Base-by-base conservation (phyloP, 306 rosid species). In the Lablab purpureus region DNA sequence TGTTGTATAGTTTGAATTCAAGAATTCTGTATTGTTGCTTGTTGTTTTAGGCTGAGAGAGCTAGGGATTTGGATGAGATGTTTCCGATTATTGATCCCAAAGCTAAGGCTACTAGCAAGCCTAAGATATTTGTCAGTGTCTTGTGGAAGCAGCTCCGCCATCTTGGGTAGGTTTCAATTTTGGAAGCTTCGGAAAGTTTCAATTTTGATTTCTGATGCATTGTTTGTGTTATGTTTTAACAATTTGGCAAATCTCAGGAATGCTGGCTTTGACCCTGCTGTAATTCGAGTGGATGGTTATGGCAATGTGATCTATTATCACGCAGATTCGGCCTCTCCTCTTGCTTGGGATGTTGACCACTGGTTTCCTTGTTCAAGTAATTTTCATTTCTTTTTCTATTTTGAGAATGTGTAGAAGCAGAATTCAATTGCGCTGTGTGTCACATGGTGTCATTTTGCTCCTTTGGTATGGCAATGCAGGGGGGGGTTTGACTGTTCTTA, bases 341-440 rank as follows among this genome's bases (percentile, higher is more conserved):
- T 96, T 28, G 94, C 99, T 84, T 96, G 99, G 99, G 98, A 93
- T 21, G 80, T 96, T 15, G 97, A 96, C 87, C 99, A 96, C 47
- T 96, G 98, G 97, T 96, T 96, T 88, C 99, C 99, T 75, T 87
- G 93, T 89, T 91, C 98, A 87, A 93, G 97, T 96, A 49, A 66
- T 78, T 12, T 27, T 58, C 51, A 19, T 60, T 54, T 56, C 30
- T 60, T 59, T 62, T 64, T 59, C 52, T 68, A 62, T 47, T 58
- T 14, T 27, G 12, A 27, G 52, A 25, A 56, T 73, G 56, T 70
- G 79, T 34, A 5, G 32, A 37, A 66, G 12, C 25, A 25, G 23
- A 56, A 69, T 55, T 52, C 15, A 68, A 18, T 62, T 62, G 15
- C 5, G 34, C 2, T 43, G 41, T 62, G 18, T 30, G 12, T 30